Base-by-base conservation (phyloP, 2,329 filamentous ascomycete genomes). In the Nemania sp. region DNA sequence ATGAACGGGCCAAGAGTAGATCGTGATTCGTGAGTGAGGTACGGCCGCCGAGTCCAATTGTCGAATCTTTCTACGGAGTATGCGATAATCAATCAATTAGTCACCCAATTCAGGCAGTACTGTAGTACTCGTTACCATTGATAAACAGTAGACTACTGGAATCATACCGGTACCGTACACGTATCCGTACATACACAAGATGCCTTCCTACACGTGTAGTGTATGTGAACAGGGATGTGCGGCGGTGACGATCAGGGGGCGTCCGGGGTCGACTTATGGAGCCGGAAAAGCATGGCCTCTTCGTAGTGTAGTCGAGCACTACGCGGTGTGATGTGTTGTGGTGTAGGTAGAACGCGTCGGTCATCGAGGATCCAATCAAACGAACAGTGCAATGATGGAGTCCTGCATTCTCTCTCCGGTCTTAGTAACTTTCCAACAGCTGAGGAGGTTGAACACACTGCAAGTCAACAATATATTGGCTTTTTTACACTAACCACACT, bases 321-420 rank as follows among this genome's bases (percentile, higher is more conserved):
- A 40, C 22, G 17, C 20, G 26, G 26, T 14, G 19, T 12, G 22
- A 11, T 15, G 9, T 19, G 30, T 24, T 8, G 34, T 40, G 11
- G n/a, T 19, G 12, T 28, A 28, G 26, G 26, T n/a, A n/a, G n/a
- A 9, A 22, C 30, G n/a, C 20, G 26, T 51, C 53, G 43, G 53
- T 12, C 33, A 44, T 56, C 49, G 53, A 56, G 9, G 12, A 52
- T 52, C 53, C 49, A 56, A 52, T 52, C 37, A n/a, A n/a, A n/a
- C n/a, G n/a, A n/a, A n/a, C n/a, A n/a, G n/a, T n/a, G n/a, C n/a
- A n/a, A n/a, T n/a, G 9, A 41, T 28, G n/a, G 39, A 8, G 17
- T n/a, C n/a, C n/a, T n/a, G n/a, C n/a, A n/a, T n/a, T n/a, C n/a
- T n/a, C n/a, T n/a, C n/a, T n/a, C n/a, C n/a, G n/a, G n/a, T n/a